These are phyloP conservation scores for Arthrobotrys conoides DNA, from an alignment of 2,329 filamentous ascomycete species.

Conservation along the genomic window DNA sequence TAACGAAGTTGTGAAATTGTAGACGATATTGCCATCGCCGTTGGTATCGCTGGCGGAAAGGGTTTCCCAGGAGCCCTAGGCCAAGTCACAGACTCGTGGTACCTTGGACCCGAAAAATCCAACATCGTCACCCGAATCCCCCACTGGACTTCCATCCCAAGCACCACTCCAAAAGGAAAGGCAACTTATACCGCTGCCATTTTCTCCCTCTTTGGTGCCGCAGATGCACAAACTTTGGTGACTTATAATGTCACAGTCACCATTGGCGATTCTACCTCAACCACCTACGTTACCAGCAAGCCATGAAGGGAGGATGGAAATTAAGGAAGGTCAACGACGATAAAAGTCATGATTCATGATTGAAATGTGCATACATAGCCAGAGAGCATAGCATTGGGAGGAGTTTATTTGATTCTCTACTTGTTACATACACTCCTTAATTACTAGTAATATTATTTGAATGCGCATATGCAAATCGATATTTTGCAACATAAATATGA, in stretches of 20 bases:
- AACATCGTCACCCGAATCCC: slow-evolving; percentile 40
- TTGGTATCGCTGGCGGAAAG: slow-evolving; percentile 60
- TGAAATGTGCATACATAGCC: not conserved
- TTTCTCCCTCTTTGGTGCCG: slow-evolving; percentile 46
- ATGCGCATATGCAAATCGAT: slow-evolving; percentile 4
- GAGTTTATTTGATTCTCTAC: slow-evolving; percentile 21
- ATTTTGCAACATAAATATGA: not conserved
- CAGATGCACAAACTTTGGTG: slow-evolving; percentile 38
- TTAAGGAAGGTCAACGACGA: not conserved
- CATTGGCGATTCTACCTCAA: slow-evolving; percentile 45
- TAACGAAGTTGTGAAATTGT: not conserved
- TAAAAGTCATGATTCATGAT: slow-evolving; percentile 18
- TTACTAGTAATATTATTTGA: not conserved
- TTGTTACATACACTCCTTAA: slow-evolving; percentile 26
- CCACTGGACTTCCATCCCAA: slow-evolving; percentile 41
- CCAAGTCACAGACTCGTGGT: slow-evolving; percentile 58
- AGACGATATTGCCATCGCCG: slow-evolving; percentile 60
- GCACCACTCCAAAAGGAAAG: slow-evolving; percentile 37
- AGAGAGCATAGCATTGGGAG: slow-evolving; percentile 27
- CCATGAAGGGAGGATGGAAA: slow-evolving; percentile 9
- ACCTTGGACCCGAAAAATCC: slow-evolving; percentile 61
- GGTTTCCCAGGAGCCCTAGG: slow-evolving; percentile 58
- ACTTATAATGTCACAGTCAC: slow-evolving; percentile 46
- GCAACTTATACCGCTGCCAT: slow-evolving; percentile 35
- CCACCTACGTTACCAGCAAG: slow-evolving; percentile 50